Evolutionary conservation across 2,329 filamentous ascomycete genomes (phyloP), one percentile per base, ranked within the genome.

Genomic region (Cryphonectria parasitica): DNA sequence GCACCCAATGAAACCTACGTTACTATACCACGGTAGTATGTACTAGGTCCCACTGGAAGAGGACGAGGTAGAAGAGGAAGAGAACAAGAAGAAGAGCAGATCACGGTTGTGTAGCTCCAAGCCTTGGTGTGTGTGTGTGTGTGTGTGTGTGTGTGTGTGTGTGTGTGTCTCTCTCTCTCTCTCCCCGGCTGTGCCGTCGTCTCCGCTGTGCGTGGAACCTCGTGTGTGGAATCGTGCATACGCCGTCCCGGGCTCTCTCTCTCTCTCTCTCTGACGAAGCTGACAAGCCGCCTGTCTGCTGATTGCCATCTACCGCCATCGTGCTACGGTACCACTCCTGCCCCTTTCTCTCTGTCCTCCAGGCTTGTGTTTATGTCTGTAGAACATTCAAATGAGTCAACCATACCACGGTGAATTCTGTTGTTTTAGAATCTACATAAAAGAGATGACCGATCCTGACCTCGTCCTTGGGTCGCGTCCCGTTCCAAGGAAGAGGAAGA

Each of bases 121-220:
- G n/a, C 36, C 43, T 52, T 28, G 7, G 39, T 39, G 25, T 66
- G 41, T 66, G 66, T 65, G 69, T 34, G 34, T 6, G 34, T 34
- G 34, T 34, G 34, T 66, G 66, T 62, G 69, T 39, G 25, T 66
- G 41, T 66, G 66, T 65, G 69, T 34, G 34, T 6, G 34, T 34
- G 34, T 34, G 34, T 66, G 66, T 62, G 69, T n/a, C n/a, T n/a
- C n/a, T n/a, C n/a, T n/a, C n/a, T n/a, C n/a, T n/a, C n/a, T n/a
- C n/a, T 62, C 66, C 69, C 63, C 70, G 63, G 70, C 67, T 64
- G 63, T 69, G 67, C 70, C 70, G 70, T 64, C 67, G 64, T 71
- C 70, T 69, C 70, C 70, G 68, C 70, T 68, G 68, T 66, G 68
- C 41, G 70, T 72, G 68, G 69, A 72, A 72, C 70, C 58, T 70